These are phyloP conservation scores for Aechmea fasciata DNA, from an alignment of 176 grass and related monocot species.

Conservation along the genomic window DNA sequence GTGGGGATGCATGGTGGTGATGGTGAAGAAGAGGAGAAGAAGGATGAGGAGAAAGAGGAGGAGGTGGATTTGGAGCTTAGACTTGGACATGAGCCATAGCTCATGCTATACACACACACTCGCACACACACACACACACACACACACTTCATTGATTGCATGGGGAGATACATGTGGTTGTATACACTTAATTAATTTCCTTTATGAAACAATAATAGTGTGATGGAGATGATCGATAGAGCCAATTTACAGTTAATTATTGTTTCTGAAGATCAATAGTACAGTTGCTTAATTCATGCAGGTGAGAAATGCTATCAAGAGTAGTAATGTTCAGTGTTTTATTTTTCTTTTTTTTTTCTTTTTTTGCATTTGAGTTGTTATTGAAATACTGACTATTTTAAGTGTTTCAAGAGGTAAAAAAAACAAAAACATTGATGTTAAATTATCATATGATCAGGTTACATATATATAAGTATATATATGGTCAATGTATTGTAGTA, in stretches of 20 bases:
- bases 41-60: constrained; percentile 26
- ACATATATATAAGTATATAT: too few relatives aligned
- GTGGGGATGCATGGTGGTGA: not conserved
- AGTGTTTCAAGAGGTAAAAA: too few relatives aligned
- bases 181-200: not conserved
- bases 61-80: constrained; percentile 66
- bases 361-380: too few relatives aligned
- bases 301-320: too few relatives aligned
- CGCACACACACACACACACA: not conserved
- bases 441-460: too few relatives aligned
- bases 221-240: not conserved
- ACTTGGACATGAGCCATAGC: constrained; percentile 42
- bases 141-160: not conserved
- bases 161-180: not conserved
- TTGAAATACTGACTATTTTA: too few relatives aligned
- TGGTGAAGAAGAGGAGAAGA: constrained; percentile 2
- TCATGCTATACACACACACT: not conserved
- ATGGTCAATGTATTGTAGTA: too few relatives aligned
- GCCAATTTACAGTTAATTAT: not conserved
- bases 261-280: too few relatives aligned
- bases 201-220: not conserved
- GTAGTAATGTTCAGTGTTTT: too few relatives aligned
- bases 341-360: too few relatives aligned
- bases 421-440: too few relatives aligned
- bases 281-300: too few relatives aligned